Percentiles rank a stretch among this genome's conserved stretches.
phyloP scores from a whole-genome alignment of 305 asterid genomes.

The Fraxinus ornus region DNA sequence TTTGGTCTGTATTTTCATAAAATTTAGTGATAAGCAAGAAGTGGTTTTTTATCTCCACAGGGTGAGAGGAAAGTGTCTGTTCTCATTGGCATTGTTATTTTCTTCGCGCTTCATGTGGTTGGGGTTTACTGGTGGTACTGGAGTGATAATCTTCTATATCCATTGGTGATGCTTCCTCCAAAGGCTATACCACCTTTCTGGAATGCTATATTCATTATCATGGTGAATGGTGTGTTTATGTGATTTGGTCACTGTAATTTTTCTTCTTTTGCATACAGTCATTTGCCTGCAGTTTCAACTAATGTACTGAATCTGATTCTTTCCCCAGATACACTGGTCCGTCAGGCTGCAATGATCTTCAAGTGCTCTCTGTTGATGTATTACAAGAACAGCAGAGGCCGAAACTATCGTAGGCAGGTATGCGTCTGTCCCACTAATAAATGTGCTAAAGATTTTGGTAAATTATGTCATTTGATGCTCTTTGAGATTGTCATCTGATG shows the following conservation, averaged over 20 bases:
- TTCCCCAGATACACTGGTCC: conserved; percentile 61
- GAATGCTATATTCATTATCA: conserved; percentile 74
- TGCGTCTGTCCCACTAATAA: not conserved
- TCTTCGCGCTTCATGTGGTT: conserved; percentile 57
- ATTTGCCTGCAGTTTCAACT: conserved; percentile 16
- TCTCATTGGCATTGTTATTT: conserved; percentile 44
- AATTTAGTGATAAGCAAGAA: conserved; percentile 16
- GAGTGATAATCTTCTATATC: conserved; percentile 59
- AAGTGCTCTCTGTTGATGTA: conserved; percentile 64
- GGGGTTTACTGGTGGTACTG: conserved; percentile 78
- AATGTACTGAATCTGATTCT: conserved; percentile 17
- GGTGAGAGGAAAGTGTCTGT: conserved; percentile 64
- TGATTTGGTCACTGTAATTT: not conserved
- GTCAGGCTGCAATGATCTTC: conserved; percentile 70
- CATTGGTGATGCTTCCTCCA: conserved; percentile 74
- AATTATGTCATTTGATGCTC: conserved; percentile 2
- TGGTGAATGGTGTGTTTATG: conserved; percentile 66
- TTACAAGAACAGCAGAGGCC: conserved; percentile 69
- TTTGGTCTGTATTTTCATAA: not conserved
- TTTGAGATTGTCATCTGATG: conserved; percentile 25
- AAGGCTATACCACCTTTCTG: conserved; percentile 77
- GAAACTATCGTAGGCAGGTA: conserved; percentile 72
- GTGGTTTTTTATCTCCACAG: conserved; percentile 39
- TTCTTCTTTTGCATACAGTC: not conserved
- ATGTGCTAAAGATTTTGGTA: not conserved